Percentiles rank a stretch among this genome's conserved stretches.
These are phyloP conservation scores for Lathyrus aphaca DNA, from an alignment of 306 rosid species.

Conservation along the genomic window DNA sequence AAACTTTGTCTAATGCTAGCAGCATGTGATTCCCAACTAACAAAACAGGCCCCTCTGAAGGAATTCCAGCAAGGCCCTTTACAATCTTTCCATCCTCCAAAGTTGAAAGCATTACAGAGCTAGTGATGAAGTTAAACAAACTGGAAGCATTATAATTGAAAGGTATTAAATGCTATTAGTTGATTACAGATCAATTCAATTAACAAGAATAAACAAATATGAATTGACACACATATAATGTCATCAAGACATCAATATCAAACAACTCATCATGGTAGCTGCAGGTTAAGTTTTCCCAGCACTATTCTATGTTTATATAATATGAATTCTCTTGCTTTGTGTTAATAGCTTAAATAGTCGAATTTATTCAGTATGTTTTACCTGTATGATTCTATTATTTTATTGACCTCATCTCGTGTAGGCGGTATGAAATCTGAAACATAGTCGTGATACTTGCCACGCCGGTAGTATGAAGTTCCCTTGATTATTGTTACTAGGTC, in stretches of 20 bases:
- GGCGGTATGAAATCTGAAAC: constrained; percentile 75
- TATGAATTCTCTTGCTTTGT: background rate
- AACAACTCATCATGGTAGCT: constrained; percentile 13
- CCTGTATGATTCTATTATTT: constrained; percentile 52
- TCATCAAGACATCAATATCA: constrained; percentile 15
- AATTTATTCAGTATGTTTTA: constrained; percentile 29
- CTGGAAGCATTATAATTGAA: constrained; percentile 46
- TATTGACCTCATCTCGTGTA: constrained; percentile 54
- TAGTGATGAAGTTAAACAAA: constrained; percentile 45
- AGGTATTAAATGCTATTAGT: constrained; percentile 21
- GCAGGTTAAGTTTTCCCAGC: constrained; percentile 23
- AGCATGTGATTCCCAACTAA: constrained; percentile 93
- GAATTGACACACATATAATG: constrained; percentile 6
- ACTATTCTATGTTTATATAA: background rate
- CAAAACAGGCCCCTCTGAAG: constrained; percentile 89
- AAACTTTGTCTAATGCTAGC: constrained; percentile 67
- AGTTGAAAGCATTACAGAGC: constrained; percentile 81
- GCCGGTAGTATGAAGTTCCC: constrained; percentile 70
- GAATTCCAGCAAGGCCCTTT: constrained; percentile 83
- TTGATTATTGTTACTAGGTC: constrained; percentile 73
- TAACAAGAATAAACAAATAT: constrained; percentile 18
- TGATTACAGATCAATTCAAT: constrained; percentile 11
- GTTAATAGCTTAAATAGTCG: constrained; percentile 20
- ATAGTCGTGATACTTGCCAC: constrained; percentile 63
- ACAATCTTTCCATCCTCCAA: constrained; percentile 76